Evolutionary conservation across 805 yeast species (phyloP).

Genomic region (Zygosaccharomyces gambellarensis): DNA sequence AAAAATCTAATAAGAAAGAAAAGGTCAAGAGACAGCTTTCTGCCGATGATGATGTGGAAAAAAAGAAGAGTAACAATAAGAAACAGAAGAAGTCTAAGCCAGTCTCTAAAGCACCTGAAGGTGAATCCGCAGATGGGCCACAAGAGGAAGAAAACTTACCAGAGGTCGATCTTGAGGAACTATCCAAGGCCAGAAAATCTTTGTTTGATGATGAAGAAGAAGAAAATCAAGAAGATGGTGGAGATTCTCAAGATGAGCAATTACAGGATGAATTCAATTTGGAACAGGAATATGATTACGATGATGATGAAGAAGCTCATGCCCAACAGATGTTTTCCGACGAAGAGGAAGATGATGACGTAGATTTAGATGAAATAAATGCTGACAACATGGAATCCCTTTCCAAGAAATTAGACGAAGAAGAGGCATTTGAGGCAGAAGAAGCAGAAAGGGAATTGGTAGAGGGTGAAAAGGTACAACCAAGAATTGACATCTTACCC

Average conservation of each 20-base stretch:
- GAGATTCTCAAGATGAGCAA: conserved; percentile 25
- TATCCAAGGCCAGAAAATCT: conserved; percentile 64
- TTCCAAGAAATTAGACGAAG: conserved; percentile 60
- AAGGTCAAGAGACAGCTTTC: conserved; percentile 21
- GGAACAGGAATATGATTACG: conserved; percentile 48
- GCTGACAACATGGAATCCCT: conserved; percentile 81
- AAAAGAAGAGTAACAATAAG: conserved; percentile 16
- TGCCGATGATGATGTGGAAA: conserved; percentile 10
- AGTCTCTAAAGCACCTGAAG: conserved; percentile 23
- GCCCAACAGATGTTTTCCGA: conserved; percentile 78
- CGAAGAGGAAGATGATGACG: conserved; percentile 64
- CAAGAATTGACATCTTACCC: conserved; percentile 75
- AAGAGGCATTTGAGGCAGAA: conserved; percentile 52
- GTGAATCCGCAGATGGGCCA: conserved; percentile 20
- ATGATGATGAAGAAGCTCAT: conserved; percentile 34
- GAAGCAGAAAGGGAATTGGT: conserved; percentile 60
- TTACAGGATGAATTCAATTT: conserved; percentile 51
- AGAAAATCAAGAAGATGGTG: conserved; percentile 18
- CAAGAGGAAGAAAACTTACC: conserved; percentile 47
- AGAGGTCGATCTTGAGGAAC: conserved; percentile 62
- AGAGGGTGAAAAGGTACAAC: conserved; percentile 55
- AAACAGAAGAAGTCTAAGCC: conserved; percentile 6
- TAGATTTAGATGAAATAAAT: conserved; percentile 62
- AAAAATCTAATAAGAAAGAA: conserved; percentile 36
- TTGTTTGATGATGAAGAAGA: conserved; percentile 56